Evolutionary conservation across 441 rosid species (phyloP).

Genomic region (Manihot esculenta): DNA sequence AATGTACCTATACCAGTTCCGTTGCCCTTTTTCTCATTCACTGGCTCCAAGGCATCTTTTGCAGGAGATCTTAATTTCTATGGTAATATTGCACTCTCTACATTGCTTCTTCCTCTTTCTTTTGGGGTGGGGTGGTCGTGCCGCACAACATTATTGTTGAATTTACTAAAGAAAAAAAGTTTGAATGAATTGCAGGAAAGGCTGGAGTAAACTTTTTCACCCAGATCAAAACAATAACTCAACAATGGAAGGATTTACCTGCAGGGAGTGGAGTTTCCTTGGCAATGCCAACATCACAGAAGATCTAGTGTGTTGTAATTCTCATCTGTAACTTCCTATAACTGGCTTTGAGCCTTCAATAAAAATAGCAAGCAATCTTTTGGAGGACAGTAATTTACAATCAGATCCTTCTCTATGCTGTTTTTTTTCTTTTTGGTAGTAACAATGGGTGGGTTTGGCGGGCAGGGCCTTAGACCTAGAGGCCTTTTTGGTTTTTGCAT

Average conservation of each 20-base stretch:
- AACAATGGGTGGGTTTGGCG: too few species aligned
- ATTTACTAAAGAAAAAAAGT: too few species aligned
- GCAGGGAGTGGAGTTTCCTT: constrained; percentile 61
- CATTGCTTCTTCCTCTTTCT: constrained; percentile 6
- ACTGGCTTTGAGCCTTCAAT: constrained; percentile 15
- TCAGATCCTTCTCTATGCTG: too few species aligned
- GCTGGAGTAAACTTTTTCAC: constrained; percentile 90
- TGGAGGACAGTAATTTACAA: too few species aligned
- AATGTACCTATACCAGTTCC: constrained; percentile 96
- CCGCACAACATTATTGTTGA: too few species aligned
- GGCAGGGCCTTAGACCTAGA: too few species aligned
- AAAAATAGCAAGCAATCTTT: too few species aligned
- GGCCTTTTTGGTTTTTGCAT: too few species aligned
- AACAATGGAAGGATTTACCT: constrained; percentile 91
- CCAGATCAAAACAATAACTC: constrained; percentile 86
- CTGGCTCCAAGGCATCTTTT: constrained; percentile 86
- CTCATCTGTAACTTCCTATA: background rate
- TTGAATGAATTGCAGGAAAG: constrained; percentile 69
- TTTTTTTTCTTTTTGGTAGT: too few species aligned
- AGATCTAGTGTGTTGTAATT: constrained; percentile 29
- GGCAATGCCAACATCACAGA: constrained; percentile 94
- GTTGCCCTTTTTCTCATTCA: constrained; percentile 86
- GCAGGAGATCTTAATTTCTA: constrained; percentile 90
- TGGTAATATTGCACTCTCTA: constrained; percentile 44
- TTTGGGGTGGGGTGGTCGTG: background rate